Conservation (phyloP, 2,329 filamentous ascomycete species). For the Shiraia sp. region DNA sequence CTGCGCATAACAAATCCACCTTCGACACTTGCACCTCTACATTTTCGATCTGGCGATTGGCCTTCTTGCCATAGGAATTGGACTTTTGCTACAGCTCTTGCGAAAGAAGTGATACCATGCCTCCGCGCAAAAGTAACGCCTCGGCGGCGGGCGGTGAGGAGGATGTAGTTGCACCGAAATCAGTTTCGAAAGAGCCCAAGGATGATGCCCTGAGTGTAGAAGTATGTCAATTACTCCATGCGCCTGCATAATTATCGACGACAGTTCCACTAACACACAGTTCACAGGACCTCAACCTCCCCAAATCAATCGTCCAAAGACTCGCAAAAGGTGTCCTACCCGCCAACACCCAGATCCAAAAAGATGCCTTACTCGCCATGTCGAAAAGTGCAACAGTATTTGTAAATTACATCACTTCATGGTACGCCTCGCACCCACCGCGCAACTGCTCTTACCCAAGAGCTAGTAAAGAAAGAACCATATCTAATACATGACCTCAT, state of each 20-base stretch:
- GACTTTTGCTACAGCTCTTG: too few relatives aligned
- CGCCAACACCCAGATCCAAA: constrained; percentile 80
- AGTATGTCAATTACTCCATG: constrained; percentile 28
- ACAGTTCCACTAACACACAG: constrained; percentile 4
- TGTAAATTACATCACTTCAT: constrained; percentile 75
- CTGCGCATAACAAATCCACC: too few relatives aligned
- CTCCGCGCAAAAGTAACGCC: constrained; percentile 53
- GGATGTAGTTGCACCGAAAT: constrained; percentile 31
- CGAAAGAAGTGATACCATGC: constrained; percentile 43
- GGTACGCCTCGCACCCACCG: constrained; percentile 56
- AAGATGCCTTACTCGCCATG: constrained; percentile 77
- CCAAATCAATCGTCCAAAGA: constrained; percentile 79
- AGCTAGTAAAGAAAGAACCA: too few relatives aligned
- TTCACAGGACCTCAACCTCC: constrained; percentile 67
- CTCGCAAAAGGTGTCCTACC: constrained; percentile 80
- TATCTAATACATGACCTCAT: constrained; percentile 1
- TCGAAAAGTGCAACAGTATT: constrained; percentile 83
- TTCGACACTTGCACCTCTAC: too few relatives aligned
- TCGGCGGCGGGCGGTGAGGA: constrained; percentile 45
- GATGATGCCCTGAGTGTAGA: constrained; percentile 52
- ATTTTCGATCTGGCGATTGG: too few relatives aligned
- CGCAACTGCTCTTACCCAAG: too few relatives aligned
- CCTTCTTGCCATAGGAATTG: too few relatives aligned
- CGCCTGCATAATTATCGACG: background rate
- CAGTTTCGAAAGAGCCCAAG: constrained; percentile 30